Conservation (phyloP, 2,329 filamentous ascomycete genomes). For the Phialocephala subalpina region DNA sequence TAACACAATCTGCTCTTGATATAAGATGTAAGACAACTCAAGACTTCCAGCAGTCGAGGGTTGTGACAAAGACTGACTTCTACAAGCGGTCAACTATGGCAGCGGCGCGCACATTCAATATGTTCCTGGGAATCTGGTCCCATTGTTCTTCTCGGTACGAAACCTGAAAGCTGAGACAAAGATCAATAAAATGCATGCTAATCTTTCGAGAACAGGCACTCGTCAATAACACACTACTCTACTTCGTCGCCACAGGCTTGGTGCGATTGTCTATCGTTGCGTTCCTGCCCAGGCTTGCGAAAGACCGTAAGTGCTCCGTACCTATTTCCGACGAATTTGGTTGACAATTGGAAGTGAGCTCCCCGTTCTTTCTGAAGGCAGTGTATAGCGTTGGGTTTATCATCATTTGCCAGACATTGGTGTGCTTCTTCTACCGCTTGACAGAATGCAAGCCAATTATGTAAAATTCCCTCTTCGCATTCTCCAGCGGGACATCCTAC, state of each 20-base stretch:
- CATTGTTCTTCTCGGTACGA: constrained; percentile 35
- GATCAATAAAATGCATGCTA: constrained; percentile 10
- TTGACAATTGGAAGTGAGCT: constrained; percentile 7
- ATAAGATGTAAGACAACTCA: constrained; percentile 28
- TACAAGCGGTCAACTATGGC: constrained; percentile 33
- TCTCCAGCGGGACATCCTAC: not conserved
- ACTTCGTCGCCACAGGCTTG: constrained; percentile 44
- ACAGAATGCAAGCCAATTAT: constrained; percentile 26
- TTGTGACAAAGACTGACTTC: not conserved
- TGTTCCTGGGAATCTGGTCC: constrained; percentile 26
- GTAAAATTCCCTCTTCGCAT: constrained; percentile 8
- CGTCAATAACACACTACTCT: constrained; percentile 26
- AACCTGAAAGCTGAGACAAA: constrained; percentile 15
- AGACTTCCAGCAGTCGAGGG: not conserved
- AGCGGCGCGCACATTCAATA: constrained; percentile 34
- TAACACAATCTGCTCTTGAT: constrained; percentile 34
- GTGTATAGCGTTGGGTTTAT: constrained; percentile 21
- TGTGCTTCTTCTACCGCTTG: constrained; percentile 27
- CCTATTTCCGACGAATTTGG: not conserved
- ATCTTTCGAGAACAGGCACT: not conserved
- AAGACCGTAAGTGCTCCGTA: constrained; percentile 42
- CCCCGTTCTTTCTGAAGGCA: constrained; percentile 15
- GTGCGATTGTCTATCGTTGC: constrained; percentile 47
- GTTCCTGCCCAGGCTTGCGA: constrained; percentile 46
- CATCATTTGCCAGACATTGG: constrained; percentile 21